phyloP scores from a whole-genome alignment of 805 yeast genomes.

The Kodamaea jinghongensis region DNA sequence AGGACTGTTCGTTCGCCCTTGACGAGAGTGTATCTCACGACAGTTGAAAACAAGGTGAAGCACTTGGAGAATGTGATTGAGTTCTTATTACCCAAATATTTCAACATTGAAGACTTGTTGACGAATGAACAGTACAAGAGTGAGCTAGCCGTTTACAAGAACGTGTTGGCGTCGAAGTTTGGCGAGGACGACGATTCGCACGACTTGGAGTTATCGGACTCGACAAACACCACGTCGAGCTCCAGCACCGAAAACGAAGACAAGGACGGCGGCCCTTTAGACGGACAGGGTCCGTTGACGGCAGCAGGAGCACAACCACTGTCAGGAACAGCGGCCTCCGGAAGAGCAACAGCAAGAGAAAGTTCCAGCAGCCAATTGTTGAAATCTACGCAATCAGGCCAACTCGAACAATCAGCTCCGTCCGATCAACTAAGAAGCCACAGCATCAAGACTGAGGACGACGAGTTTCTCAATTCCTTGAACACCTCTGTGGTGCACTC shows the following conservation, averaged over 20 bases:
- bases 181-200: slow-evolving; percentile 8
- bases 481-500: slow-evolving; percentile 18
- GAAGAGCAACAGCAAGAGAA: background rate
- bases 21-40: slow-evolving; percentile 76
- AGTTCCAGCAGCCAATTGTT: background rate
- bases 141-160: slow-evolving; percentile 8
- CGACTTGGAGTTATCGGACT: slow-evolving; percentile 7
- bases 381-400: slow-evolving; percentile 2
- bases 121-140: slow-evolving; percentile 16
- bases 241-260: background rate
- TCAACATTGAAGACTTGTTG: slow-evolving; percentile 19
- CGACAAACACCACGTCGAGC: slow-evolving; percentile 3
- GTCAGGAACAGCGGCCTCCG: background rate
- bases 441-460: slow-evolving; percentile 2
- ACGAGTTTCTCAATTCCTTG: background rate
- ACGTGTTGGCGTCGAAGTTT: slow-evolving; percentile 9
- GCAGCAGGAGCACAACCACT: background rate
- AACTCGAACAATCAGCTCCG: slow-evolving; percentile 5
- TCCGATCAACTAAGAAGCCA: slow-evolving; percentile 3
- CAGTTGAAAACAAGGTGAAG: slow-evolving; percentile 54
- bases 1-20: slow-evolving; percentile 74
- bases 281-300: background rate
- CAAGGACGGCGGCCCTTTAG: slow-evolving; percentile 1
- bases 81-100: slow-evolving; percentile 29
- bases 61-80: slow-evolving; percentile 30